Percentiles rank a stretch among this genome's conserved stretches.
These are phyloP conservation scores for Melampsora americana DNA, from an alignment of 1,284 basidiomycete genomes.

Conservation along the genomic window DNA sequence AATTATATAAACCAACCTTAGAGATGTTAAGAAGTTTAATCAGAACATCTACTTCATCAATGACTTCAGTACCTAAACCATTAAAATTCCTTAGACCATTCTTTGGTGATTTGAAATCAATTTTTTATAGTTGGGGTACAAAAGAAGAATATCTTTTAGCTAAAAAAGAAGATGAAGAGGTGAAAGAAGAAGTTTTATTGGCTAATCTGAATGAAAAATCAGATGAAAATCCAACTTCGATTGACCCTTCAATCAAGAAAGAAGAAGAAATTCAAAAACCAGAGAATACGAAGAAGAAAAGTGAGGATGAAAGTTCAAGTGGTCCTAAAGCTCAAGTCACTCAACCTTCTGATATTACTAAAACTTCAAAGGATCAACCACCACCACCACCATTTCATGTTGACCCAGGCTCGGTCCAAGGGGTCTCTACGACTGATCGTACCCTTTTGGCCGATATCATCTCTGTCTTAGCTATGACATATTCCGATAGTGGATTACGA, in stretches of 20 bases:
- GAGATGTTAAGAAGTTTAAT: conserved; percentile 92
- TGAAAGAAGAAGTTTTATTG: conserved; percentile 74
- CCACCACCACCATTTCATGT: conserved; percentile 35
- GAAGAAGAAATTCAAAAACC: background rate
- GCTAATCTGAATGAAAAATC: conserved; percentile 26
- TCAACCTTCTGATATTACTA: conserved; percentile 6
- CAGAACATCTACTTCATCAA: conserved; percentile 92
- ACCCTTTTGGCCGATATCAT: conserved; percentile 96
- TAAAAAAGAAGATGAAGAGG: conserved; percentile 57
- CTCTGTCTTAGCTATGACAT: conserved; percentile 99
- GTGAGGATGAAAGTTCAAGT: background rate
- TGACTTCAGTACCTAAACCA: conserved; percentile 99
- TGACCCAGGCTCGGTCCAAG: conserved; percentile 42
- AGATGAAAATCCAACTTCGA: conserved; percentile 1
- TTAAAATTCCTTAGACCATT: conserved; percentile 96
- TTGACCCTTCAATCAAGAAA: background rate
- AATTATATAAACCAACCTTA: conserved; percentile 81
- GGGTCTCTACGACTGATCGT: conserved; percentile 57
- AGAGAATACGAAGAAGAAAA: conserved; percentile 9
- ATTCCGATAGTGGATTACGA: conserved; percentile 90
- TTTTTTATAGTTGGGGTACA: conserved; percentile 47
- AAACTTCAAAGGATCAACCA: conserved; percentile 9
- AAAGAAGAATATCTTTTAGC: conserved; percentile 30
- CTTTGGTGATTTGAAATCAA: conserved; percentile 71
- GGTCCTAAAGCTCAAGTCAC: background rate